phyloP scores from a whole-genome alignment of 2,329 filamentous ascomycete species.

The Aspergillus sp. region DNA sequence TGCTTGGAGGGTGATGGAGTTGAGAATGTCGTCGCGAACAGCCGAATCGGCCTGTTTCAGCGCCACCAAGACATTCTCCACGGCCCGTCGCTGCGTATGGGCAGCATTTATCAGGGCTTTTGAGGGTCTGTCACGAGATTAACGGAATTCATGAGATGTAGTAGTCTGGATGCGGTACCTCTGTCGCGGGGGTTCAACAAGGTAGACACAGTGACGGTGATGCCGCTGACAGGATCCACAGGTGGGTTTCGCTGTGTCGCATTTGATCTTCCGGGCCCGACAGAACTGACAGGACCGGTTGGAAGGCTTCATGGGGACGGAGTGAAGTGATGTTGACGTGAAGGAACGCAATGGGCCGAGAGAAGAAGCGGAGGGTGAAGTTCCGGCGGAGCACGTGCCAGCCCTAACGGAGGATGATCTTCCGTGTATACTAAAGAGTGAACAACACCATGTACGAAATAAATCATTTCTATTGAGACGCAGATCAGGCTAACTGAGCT shows the following conservation, averaged over 20 bases:
- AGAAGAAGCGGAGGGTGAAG: too few relatives aligned
- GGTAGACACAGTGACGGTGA: slow-evolving; percentile 3
- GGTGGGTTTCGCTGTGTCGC: slow-evolving; percentile 4
- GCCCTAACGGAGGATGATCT: background rate
- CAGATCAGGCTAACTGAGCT: slow-evolving; percentile 2
- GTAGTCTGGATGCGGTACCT: background rate
- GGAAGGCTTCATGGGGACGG: background rate
- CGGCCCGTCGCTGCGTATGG: background rate
- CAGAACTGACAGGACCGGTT: slow-evolving; percentile 7
- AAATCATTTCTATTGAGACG: background rate
- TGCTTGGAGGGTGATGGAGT: background rate
- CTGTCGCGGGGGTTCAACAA: slow-evolving; percentile 1
- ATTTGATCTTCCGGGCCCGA: slow-evolving; percentile 8
- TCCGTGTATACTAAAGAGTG: background rate
- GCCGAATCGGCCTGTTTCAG: background rate
- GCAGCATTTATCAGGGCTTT: background rate
- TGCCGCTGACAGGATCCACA: slow-evolving; percentile 4
- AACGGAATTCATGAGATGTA: background rate
- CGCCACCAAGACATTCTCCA: background rate
- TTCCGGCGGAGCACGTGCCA: background rate
- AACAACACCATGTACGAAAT: background rate
- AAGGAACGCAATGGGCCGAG: background rate
- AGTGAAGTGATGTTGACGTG: background rate
- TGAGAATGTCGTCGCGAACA: background rate
- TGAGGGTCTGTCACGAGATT: background rate